A percentile compares a stretch with the other conserved stretches of the same genome.
These are phyloP conservation scores for Coelastrella sp. DNA, from an alignment of 139 green algal genomes.

Conservation along the genomic window DNA sequence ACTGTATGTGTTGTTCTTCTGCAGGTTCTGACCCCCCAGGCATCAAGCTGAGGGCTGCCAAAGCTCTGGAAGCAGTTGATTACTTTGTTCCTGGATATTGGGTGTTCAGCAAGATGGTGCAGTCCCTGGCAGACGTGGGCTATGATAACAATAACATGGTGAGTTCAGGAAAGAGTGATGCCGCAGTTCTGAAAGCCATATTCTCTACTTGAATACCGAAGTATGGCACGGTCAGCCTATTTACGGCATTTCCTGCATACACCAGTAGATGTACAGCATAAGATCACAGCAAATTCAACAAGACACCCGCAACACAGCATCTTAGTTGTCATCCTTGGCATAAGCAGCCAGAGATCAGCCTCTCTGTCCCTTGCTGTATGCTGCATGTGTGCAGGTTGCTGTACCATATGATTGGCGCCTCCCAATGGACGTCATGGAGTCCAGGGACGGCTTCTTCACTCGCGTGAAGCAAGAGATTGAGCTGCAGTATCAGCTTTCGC, in stretches of 20 bases:
- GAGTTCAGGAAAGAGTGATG: conserved; percentile 1
- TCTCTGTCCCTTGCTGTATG: no score
- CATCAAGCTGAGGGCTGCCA: conserved; percentile 68
- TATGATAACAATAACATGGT: conserved; percentile 82
- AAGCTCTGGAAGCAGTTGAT: conserved; percentile 76
- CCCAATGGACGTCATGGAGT: conserved; percentile 72
- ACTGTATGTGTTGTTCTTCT: not conserved
- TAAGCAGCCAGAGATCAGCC: no score
- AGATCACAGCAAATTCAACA: no score
- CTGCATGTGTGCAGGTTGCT: conserved; percentile 45
- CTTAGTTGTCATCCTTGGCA: not conserved
- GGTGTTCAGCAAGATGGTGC: conserved; percentile 83
- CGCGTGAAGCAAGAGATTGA: conserved; percentile 63
- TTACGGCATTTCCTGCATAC: no score
- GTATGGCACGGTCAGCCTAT: no score
- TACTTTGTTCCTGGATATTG: conserved; percentile 75
- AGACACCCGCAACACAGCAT: not conserved
- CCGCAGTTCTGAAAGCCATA: no score
- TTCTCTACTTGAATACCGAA: no score
- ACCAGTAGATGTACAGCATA: no score
- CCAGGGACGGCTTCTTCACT: conserved; percentile 74
- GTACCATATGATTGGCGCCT: conserved; percentile 88
- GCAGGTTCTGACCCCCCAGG: conserved; percentile 62
- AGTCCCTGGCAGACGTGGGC: conserved; percentile 76
- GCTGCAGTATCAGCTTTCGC: conserved; percentile 38